These are phyloP conservation scores for Tetrastigma voinierianum DNA, from an alignment of 164 flowering plant species.

Conservation along the genomic window DNA sequence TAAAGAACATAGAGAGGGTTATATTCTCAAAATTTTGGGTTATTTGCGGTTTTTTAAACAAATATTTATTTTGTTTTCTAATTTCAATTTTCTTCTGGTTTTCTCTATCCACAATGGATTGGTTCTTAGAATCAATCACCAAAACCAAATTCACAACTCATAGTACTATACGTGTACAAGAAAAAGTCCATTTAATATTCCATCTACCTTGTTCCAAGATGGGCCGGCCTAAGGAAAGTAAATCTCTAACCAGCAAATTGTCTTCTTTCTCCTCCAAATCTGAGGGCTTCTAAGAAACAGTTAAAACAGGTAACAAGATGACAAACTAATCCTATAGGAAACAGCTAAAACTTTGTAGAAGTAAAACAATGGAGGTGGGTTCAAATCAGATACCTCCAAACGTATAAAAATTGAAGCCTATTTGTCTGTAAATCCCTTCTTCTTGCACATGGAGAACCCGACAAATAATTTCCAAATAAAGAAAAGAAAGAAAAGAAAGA, in stretches of 20 bases:
- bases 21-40: too few species aligned
- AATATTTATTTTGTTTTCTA: not conserved
- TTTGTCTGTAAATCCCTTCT: slow-evolving; percentile 24
- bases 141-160: not conserved
- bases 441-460: too few species aligned
- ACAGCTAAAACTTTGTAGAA: slow-evolving; percentile 18
- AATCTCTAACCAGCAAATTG: slow-evolving; percentile 18
- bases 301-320: slow-evolving; percentile 10
- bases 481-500: too few species aligned
- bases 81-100: not conserved
- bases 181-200: not conserved
- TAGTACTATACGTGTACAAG: not conserved
- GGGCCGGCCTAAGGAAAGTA: slow-evolving; percentile 49
- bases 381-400: slow-evolving; percentile 26
- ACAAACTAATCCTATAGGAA: slow-evolving; percentile 19
- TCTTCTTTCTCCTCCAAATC: slow-evolving; percentile 5
- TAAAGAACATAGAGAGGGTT: too few species aligned
- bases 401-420: not conserved
- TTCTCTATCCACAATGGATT: slow-evolving; percentile 2
- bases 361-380: slow-evolving; percentile 7
- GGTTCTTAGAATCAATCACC: slow-evolving; percentile 4
- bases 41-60: too few species aligned
- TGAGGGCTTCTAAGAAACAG: slow-evolving; percentile 4
- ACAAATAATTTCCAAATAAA: too few species aligned
- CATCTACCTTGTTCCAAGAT: slow-evolving; percentile 7